These are phyloP conservation scores for Termitomyces sp. DNA, from an alignment of 1,284 basidiomycete genomes.

Conservation along the genomic window DNA sequence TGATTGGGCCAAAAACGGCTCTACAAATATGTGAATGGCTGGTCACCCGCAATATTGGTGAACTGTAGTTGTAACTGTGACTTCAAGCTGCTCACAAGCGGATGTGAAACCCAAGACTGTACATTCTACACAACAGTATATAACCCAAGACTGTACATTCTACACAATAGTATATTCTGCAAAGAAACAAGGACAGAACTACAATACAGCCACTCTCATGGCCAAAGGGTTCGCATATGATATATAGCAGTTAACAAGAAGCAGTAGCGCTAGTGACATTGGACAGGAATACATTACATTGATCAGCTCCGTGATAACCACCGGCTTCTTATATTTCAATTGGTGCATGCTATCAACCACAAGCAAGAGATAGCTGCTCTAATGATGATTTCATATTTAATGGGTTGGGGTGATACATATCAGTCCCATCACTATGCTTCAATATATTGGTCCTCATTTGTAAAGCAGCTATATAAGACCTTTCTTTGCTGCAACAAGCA, in stretches of 20 bases:
- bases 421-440: slow-evolving; percentile 24
- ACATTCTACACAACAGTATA: no score
- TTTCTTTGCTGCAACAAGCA: no score
- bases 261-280: no score
- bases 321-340: slow-evolving; percentile 1
- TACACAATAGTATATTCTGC: slow-evolving; percentile 27
- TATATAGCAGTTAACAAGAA: neutral
- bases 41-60: slow-evolving; percentile 12
- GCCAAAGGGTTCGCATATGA: slow-evolving; percentile 27
- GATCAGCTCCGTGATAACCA: slow-evolving; percentile 18
- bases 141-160: no score
- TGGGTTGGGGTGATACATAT: slow-evolving; percentile 31
- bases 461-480: no score
- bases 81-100: slow-evolving; percentile 24
- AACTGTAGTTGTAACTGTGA: slow-evolving; percentile 26
- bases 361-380: slow-evolving; percentile 30
- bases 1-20: slow-evolving; percentile 23
- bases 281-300: slow-evolving; percentile 6
- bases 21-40: slow-evolving; percentile 24
- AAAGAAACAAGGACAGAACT: slow-evolving; percentile 24
- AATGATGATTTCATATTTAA: slow-evolving; percentile 29
- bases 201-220: slow-evolving; percentile 30
- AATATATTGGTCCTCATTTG: slow-evolving; percentile 22
- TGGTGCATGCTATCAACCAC: slow-evolving; percentile 21
- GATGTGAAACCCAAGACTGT: no score